Evolutionary conservation across 306 rosid species (phyloP), one percentile per base, ranked within the genome.

Genomic region (Luffa aegyptiaca): DNA sequence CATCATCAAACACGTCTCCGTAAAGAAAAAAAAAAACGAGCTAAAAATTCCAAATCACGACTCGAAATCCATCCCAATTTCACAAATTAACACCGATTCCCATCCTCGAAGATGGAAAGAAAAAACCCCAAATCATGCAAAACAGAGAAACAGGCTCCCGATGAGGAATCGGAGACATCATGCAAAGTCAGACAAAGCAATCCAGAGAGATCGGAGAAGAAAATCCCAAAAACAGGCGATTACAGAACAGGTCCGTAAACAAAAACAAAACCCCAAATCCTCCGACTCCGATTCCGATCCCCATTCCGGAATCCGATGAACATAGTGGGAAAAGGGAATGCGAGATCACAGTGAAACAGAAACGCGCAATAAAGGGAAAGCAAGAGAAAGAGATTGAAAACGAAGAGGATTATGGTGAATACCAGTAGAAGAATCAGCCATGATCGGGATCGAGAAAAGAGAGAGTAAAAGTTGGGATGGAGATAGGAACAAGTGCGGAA

Each of bases 361-460:
- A 3, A 66, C 7, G n/a, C 1, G 8, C 31, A 68, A 39, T 14
- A 5, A 64, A 16, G 17, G 3, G 26, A 37, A 39, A 66, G 20
- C 13, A 66, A 33, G 16, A 20, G 37, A 4, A 45, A 21, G 9
- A 71, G 49, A 46, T n/a, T 21, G 49, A n/a, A 39, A 39, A 42
- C 6, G 33, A 41, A 3, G 13, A 3, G 8, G n/a, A 39, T 14
- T 16, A 12, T 6, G 10, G 39, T 1, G 21, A 46, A 11, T 71
- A 72, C 77, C 77, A 48, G 41, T 48, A 45, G 77, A 33, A 45
- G 77, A 51, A 48, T 72, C 77, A 1, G 55, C 77, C 77, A 72
- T 72, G 77, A 26, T 46, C 6, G 21, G 7, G 36, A 46, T 21
- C 2, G n/a, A 46, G 76, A 71, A 18, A 66, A 45, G 10, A 21